Conservation (phyloP, 768 basidiomycete genomes). For the Mycena amicta region DNA sequence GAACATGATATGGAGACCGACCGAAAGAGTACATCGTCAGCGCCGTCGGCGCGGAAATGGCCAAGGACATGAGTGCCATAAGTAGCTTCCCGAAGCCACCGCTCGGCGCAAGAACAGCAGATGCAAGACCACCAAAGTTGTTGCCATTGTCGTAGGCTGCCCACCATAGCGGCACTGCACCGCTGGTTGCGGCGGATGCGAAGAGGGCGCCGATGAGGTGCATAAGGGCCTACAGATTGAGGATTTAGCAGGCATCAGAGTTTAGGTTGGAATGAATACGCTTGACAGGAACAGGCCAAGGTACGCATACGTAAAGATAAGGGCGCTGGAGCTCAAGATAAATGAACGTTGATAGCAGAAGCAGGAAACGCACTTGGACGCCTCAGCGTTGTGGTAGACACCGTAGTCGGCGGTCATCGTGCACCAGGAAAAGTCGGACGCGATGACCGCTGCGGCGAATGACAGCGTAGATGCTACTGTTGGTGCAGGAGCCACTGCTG, state of each 20-base stretch:
- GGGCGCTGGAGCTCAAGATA: constrained; percentile 36
- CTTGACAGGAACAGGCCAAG: constrained; percentile 63
- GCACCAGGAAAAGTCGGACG: constrained; percentile 53
- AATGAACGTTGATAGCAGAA: constrained; percentile 9
- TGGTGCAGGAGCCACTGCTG: constrained; percentile 23
- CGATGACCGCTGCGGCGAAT: constrained; percentile 54
- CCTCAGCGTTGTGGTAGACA: constrained; percentile 49
- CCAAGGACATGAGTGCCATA: constrained; percentile 71
- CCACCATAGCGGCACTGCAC: constrained; percentile 55
- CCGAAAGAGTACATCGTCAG: constrained; percentile 77
- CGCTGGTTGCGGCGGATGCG: constrained; percentile 50
- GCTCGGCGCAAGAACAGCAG: constrained; percentile 60
- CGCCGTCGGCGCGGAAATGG: constrained; percentile 73
- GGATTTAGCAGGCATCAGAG: no score
- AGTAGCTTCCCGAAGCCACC: constrained; percentile 74
- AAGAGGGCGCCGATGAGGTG: constrained; percentile 71
- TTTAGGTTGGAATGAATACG: constrained; percentile 39
- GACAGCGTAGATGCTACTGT: constrained; percentile 45
- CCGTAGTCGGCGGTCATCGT: constrained; percentile 58
- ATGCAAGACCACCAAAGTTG: constrained; percentile 65
- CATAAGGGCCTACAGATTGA: constrained; percentile 39
- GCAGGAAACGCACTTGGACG: constrained; percentile 29
- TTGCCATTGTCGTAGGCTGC: constrained; percentile 53
- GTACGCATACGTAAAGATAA: constrained; percentile 67
- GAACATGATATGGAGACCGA: constrained; percentile 3